These are phyloP conservation scores for Glycine latifolia DNA, from an alignment of 306 rosid species.

Conservation along the genomic window DNA sequence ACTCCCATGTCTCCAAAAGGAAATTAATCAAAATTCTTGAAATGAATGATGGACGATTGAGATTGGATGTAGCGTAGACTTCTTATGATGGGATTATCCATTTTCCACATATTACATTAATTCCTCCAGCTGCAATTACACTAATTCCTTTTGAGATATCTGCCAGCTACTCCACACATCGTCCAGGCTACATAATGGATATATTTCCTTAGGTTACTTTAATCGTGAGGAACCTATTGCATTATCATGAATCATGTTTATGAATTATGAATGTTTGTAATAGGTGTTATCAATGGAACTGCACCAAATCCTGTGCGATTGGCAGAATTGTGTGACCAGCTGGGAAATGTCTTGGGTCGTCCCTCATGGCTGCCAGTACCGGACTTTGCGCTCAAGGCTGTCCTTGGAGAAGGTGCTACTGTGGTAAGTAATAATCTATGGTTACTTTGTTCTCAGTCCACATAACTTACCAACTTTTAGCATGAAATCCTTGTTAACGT, in stretches of 20 bases:
- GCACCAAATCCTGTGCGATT: slow-evolving; percentile 90
- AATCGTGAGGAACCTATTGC: slow-evolving; percentile 13
- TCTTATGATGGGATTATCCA: background rate
- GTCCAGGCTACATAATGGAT: background rate
- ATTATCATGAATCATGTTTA: slow-evolving; percentile 33
- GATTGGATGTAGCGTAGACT: background rate
- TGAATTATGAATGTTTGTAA: slow-evolving; percentile 10
- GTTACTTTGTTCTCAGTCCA: background rate
- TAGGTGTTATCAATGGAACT: slow-evolving; percentile 97
- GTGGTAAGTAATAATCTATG: slow-evolving; percentile 66
- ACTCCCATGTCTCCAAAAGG: slow-evolving; percentile 14
- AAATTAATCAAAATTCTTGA: background rate
- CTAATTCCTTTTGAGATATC: slow-evolving; percentile 19
- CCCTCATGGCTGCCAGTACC: slow-evolving; percentile 99
- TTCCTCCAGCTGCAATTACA: background rate
- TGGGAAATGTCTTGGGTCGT: slow-evolving; percentile 84
- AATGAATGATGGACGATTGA: background rate
- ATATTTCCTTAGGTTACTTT: background rate
- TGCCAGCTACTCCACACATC: background rate
- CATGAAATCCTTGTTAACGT: slow-evolving; percentile 3
- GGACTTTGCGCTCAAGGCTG: slow-evolving; percentile 87
- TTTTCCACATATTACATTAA: slow-evolving; percentile 3
- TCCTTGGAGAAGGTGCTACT: slow-evolving; percentile 93
- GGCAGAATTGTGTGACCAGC: slow-evolving; percentile 74
- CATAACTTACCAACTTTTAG: background rate